A percentile compares a stretch with the other conserved stretches of the same genome.
Evolutionary conservation across 2,329 filamentous ascomycete species (phyloP).

Genomic region (Acephala macrosclerotiorum): DNA sequence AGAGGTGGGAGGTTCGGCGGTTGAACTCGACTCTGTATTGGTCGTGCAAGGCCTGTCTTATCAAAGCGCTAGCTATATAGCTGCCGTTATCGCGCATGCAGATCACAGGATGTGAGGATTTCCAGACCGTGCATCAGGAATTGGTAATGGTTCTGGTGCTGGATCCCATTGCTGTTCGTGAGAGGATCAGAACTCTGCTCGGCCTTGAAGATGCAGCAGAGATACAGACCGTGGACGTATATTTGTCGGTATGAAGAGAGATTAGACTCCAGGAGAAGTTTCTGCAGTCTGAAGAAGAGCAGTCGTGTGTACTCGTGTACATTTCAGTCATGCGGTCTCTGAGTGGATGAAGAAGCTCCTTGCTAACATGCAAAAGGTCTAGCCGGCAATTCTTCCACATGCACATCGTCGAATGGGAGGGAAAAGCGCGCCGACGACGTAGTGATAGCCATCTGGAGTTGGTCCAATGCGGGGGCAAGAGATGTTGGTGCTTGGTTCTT

Average conservation of each 20-base stretch:
- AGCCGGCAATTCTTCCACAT: conserved; percentile 13
- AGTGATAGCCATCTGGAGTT: conserved; percentile 24
- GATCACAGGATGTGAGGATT: conserved; percentile 28
- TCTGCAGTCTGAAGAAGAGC: not conserved
- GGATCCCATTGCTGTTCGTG: conserved; percentile 6
- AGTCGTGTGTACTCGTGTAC: not conserved
- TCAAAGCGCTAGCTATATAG: conserved; percentile 35
- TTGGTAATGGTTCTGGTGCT: conserved; percentile 15
- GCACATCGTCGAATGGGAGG: conserved; percentile 26
- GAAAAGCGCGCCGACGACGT: conserved; percentile 12
- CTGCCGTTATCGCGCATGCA: conserved; percentile 38
- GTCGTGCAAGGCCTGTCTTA: conserved; percentile 35
- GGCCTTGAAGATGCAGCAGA: not conserved
- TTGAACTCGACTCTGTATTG: conserved; percentile 38
- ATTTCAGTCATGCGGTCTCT: not conserved
- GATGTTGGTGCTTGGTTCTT: conserved; percentile 17
- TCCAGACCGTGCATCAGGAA: conserved; percentile 21
- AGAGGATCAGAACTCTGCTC: not conserved
- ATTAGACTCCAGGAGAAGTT: not conserved
- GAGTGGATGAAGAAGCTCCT: not conserved
- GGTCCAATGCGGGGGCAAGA: conserved; percentile 29
- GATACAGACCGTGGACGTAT: not conserved
- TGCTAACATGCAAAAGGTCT: conserved; percentile 3
- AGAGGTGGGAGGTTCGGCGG: conserved; percentile 32
- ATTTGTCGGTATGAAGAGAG: conserved; percentile 1